phyloP scores from a whole-genome alignment of 1,139 yeast genomes.

The Geotrichum restrictum region DNA sequence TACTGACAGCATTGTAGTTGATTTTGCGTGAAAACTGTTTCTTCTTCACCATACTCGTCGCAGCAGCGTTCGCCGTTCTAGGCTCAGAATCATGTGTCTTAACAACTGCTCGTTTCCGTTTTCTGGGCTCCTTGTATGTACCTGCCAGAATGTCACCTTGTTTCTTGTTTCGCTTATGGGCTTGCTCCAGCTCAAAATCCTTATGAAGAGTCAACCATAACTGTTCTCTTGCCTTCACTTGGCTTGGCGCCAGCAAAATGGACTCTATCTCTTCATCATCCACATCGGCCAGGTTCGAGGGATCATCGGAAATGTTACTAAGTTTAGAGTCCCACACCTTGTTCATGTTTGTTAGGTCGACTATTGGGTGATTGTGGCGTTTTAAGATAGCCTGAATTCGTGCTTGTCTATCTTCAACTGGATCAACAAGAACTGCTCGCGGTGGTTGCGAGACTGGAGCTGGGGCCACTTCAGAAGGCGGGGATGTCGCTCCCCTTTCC shows the following conservation, averaged over 20 bases:
- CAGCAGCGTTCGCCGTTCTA: constrained; percentile 13
- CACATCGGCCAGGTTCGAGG: constrained; percentile 64
- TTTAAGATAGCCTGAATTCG: constrained; percentile 19
- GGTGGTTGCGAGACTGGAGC: background rate
- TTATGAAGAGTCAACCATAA: constrained; percentile 88
- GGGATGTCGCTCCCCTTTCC: background rate
- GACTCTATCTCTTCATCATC: constrained; percentile 74
- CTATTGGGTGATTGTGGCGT: constrained; percentile 21
- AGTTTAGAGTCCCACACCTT: constrained; percentile 32
- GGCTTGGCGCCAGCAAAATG: constrained; percentile 61
- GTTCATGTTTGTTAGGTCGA: constrained; percentile 6
- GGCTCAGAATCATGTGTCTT: background rate
- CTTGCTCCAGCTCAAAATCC: constrained; percentile 81
- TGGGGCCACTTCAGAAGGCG: background rate
- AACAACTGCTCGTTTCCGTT: constrained; percentile 17
- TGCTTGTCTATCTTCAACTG: constrained; percentile 15
- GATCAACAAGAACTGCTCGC: constrained; percentile 3
- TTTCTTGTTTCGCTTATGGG: constrained; percentile 71
- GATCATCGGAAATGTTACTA: constrained; percentile 54
- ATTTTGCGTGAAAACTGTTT: constrained; percentile 16
- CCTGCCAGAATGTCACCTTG: constrained; percentile 71
- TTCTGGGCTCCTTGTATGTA: constrained; percentile 37
- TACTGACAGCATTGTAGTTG: constrained; percentile 15
- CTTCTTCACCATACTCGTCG: constrained; percentile 16
- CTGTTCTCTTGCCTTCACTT: constrained; percentile 63